Evolutionary conservation across 2,329 filamentous ascomycete species (phyloP).

Genomic region (Chlorencoelia australis): DNA sequence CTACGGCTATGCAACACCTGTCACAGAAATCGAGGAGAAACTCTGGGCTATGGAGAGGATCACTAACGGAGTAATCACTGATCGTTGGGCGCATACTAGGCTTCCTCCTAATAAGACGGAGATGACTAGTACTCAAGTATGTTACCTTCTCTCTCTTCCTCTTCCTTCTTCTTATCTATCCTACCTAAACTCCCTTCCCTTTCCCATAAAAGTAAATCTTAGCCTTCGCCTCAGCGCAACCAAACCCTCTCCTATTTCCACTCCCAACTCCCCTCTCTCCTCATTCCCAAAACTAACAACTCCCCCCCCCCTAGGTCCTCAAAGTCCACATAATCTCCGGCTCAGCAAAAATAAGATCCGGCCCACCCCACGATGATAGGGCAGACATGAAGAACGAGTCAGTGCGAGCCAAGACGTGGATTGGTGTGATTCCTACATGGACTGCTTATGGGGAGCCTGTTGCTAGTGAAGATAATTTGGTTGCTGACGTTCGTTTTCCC

Average conservation of each 20-base stretch:
- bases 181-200: background rate
- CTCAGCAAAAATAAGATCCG: constrained; percentile 64
- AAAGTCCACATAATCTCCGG: constrained; percentile 58
- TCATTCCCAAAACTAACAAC: background rate
- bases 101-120: constrained; percentile 63
- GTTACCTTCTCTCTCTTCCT: background rate
- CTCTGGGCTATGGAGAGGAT: constrained; percentile 70
- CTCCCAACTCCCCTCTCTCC: background rate
- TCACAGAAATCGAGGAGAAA: constrained; percentile 60
- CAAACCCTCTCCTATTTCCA: background rate
- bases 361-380: constrained; percentile 47
- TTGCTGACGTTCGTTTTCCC: constrained; percentile 24
- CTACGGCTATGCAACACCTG: constrained; percentile 61
- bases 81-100: constrained; percentile 59
- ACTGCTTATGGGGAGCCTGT: constrained; percentile 41
- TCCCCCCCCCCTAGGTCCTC: constrained; percentile 43
- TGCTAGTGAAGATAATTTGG: constrained; percentile 13
- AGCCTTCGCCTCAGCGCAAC: background rate
- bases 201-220: too few relatives aligned
- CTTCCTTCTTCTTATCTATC: background rate
- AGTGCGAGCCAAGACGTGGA: constrained; percentile 39
- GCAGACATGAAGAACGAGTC: constrained; percentile 37
- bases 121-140: constrained; percentile 53
- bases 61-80: constrained; percentile 61
- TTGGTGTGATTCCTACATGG: constrained; percentile 52